Conservation (phyloP, 1,139 yeast species). For the Nematodospora anomalae region DNA sequence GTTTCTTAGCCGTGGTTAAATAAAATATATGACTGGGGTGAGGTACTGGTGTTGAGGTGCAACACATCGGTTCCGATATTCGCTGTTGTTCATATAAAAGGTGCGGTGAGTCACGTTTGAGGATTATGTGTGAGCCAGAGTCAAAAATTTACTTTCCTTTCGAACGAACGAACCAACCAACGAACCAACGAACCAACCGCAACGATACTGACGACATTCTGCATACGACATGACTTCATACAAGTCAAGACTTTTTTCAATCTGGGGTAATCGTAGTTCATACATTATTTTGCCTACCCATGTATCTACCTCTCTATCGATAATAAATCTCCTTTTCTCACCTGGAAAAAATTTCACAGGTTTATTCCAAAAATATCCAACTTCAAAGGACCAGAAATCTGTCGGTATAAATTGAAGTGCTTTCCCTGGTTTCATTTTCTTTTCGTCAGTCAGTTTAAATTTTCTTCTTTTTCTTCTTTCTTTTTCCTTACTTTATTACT, state of each 20-base stretch:
- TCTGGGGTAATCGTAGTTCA: not conserved
- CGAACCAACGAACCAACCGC: not conserved
- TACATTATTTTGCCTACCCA: too few species aligned
- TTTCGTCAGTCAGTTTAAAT: not conserved
- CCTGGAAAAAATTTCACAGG: not conserved
- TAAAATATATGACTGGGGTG: not conserved
- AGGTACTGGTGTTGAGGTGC: slow-evolving; percentile 1
- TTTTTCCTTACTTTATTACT: too few species aligned
- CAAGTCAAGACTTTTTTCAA: not conserved
- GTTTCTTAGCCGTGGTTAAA: slow-evolving; percentile 1
- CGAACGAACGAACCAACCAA: too few species aligned
- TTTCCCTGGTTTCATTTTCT: slow-evolving; percentile 2
- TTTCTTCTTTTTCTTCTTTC: slow-evolving; percentile 1
- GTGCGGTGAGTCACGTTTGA: not conserved
- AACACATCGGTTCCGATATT: not conserved
- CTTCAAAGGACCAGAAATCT: too few species aligned
- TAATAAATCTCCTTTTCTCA: not conserved
- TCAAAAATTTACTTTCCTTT: not conserved
- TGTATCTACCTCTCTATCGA: too few species aligned
- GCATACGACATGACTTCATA: not conserved
- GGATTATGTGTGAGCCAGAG: not conserved
- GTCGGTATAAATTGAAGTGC: slow-evolving; percentile 6
- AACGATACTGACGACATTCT: not conserved
- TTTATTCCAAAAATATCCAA: not conserved
- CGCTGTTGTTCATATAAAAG: not conserved